A percentile compares a stretch with the other conserved stretches of the same genome.
Conservation (phyloP, 176 grass and related monocot species). For the Saccharum officinarum region DNA sequence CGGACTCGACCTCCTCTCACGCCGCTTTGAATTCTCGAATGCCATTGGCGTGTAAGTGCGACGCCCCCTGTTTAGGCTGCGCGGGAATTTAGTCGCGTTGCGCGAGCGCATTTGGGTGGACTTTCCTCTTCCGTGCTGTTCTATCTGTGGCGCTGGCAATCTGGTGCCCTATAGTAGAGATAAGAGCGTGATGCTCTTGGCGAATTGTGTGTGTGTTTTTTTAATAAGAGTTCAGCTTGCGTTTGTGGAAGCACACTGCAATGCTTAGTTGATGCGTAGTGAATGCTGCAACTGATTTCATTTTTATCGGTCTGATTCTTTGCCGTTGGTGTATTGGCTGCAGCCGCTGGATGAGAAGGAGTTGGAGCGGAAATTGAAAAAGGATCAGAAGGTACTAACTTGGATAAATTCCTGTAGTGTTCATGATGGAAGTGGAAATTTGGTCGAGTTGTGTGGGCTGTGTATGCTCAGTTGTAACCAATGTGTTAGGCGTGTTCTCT, state of each 20-base stretch:
- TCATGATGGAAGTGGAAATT: not conserved
- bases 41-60: not conserved
- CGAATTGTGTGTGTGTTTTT: not conserved
- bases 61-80: not conserved
- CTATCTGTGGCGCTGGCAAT: not conserved
- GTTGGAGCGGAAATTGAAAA: slow-evolving; percentile 61
- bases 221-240: not conserved
- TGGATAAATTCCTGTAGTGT: slow-evolving; percentile 8
- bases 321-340: not conserved
- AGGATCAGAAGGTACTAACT: slow-evolving; percentile 55
- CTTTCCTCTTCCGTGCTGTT: not conserved
- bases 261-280: not conserved
- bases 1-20: not conserved
- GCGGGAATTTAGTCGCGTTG: not conserved
- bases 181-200: not conserved
- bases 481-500: not conserved
- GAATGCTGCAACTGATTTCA: not conserved
- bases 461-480: not conserved
- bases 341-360: slow-evolving; percentile 60
- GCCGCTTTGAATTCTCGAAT: not conserved
- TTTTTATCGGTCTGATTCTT: not conserved
- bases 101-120: not conserved
- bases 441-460: not conserved
- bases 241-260: not conserved
- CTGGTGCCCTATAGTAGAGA: too few relatives aligned